Conservation (phyloP, 2,329 filamentous ascomycete species). For the Xylariaceae sp. region DNA sequence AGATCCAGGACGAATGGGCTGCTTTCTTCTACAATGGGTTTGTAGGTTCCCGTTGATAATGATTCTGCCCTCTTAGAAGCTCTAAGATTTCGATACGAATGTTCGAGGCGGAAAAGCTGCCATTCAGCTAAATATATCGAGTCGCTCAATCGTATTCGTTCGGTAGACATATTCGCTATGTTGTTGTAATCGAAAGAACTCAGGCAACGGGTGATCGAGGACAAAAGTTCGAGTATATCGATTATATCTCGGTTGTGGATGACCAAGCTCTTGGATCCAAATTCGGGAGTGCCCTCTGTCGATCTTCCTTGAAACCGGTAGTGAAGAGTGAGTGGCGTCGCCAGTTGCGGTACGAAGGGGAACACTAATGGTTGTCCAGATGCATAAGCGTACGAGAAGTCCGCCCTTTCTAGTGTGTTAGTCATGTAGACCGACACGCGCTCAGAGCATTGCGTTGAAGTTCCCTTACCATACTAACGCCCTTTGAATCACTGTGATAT, state of each 20-base stretch:
- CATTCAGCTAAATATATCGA: constrained; percentile 32
- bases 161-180: constrained; percentile 25
- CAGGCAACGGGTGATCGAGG: constrained; percentile 28
- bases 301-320: constrained; percentile 28
- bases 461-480: constrained; percentile 29
- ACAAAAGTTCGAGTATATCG: constrained; percentile 30
- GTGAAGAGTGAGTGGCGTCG: constrained; percentile 26
- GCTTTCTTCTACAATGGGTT: constrained; percentile 5
- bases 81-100: constrained; percentile 20
- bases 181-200: constrained; percentile 31
- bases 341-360: constrained; percentile 29
- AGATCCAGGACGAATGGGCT: constrained; percentile 23
- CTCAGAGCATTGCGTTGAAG: background rate
- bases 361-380: constrained; percentile 28
- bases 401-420: constrained; percentile 26
- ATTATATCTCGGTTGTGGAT: constrained; percentile 27
- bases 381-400: constrained; percentile 32
- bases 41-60: constrained; percentile 13
- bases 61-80: constrained; percentile 17
- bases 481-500: constrained; percentile 30
- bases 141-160: constrained; percentile 30
- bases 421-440: background rate
- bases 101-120: constrained; percentile 29
- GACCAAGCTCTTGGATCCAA: constrained; percentile 18
- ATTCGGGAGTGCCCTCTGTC: constrained; percentile 19